Percentiles rank a stretch among this genome's conserved stretches.
Conservation (phyloP, 2,329 filamentous ascomycete genomes). For the Ampelomyces quisqualis region DNA sequence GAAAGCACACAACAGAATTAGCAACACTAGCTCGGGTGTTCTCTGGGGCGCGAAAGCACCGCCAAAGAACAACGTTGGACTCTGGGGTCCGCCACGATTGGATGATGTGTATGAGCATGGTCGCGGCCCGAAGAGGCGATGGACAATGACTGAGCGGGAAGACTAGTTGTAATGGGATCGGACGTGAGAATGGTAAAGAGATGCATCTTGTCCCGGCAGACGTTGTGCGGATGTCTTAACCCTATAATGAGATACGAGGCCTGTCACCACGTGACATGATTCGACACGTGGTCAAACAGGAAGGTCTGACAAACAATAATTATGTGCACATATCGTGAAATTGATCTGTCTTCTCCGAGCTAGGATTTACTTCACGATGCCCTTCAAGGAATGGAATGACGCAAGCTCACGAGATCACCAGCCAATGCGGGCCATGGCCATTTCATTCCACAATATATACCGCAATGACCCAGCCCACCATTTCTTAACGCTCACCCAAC, state of each 20-base stretch:
- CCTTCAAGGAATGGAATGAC: slow-evolving; percentile 5
- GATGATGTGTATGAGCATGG: slow-evolving; percentile 41
- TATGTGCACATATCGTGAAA: too few relatives aligned
- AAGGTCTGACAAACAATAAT: too few relatives aligned
- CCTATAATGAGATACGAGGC: too few relatives aligned
- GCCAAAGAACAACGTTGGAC: slow-evolving; percentile 34
- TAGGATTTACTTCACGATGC: background rate
- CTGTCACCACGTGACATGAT: too few relatives aligned
- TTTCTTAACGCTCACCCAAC: background rate
- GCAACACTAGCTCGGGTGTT: slow-evolving; percentile 12
- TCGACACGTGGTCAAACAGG: too few relatives aligned
- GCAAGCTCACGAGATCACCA: slow-evolving; percentile 9
- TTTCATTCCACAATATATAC: background rate
- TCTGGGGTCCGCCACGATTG: slow-evolving; percentile 47
- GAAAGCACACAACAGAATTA: slow-evolving; percentile 18
- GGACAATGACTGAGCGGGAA: slow-evolving; percentile 46
- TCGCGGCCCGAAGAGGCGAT: slow-evolving; percentile 46
- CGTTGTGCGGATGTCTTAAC: background rate
- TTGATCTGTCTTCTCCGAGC: too few relatives aligned
- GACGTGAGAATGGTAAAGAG: background rate
- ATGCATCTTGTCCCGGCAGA: background rate
- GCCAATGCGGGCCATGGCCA: background rate
- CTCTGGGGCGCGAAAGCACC: slow-evolving; percentile 31
- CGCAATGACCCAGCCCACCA: background rate
- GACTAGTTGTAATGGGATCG: slow-evolving; percentile 14